Evolutionary conservation across 805 yeast genomes (phyloP).

Genomic region (Sungouiella thailandica): DNA sequence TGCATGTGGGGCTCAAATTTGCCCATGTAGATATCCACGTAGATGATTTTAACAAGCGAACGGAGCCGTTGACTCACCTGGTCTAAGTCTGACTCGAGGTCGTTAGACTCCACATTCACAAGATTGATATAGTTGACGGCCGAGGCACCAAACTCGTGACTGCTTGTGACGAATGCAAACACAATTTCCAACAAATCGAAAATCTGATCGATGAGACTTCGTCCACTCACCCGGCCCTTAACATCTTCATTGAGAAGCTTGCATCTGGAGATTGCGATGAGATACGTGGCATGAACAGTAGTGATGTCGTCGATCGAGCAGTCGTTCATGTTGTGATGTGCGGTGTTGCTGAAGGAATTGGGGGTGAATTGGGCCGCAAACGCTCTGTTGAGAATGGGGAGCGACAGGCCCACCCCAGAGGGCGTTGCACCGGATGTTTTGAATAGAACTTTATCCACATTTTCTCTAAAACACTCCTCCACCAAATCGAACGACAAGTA

Average conservation of each 20-base stretch:
- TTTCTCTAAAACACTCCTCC: slow-evolving; percentile 31
- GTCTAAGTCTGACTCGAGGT: slow-evolving; percentile 26
- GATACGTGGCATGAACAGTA: slow-evolving; percentile 9
- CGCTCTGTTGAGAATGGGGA: slow-evolving; percentile 8
- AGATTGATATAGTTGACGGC: slow-evolving; percentile 25
- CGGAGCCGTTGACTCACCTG: slow-evolving; percentile 29
- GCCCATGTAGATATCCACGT: slow-evolving; percentile 31
- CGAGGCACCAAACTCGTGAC: slow-evolving; percentile 29
- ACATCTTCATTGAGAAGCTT: slow-evolving; percentile 28
- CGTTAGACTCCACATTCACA: slow-evolving; percentile 16
- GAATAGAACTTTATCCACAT: slow-evolving; percentile 14
- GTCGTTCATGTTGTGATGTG: slow-evolving; percentile 7
- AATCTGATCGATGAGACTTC: slow-evolving; percentile 27
- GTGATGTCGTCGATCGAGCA: slow-evolving; percentile 14
- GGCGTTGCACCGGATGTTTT: background rate
- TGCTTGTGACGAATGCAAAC: slow-evolving; percentile 28
- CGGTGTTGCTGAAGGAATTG: background rate
- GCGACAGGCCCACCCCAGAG: background rate
- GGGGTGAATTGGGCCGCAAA: slow-evolving; percentile 4
- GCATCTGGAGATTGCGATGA: slow-evolving; percentile 19
- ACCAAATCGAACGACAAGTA: slow-evolving; percentile 45
- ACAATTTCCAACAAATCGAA: slow-evolving; percentile 27
- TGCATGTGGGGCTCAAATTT: slow-evolving; percentile 41
- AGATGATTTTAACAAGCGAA: slow-evolving; percentile 36
- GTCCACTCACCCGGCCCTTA: slow-evolving; percentile 26